Conservation (phyloP, 1,139 yeast genomes). For the Debaryomyces sp. region DNA sequence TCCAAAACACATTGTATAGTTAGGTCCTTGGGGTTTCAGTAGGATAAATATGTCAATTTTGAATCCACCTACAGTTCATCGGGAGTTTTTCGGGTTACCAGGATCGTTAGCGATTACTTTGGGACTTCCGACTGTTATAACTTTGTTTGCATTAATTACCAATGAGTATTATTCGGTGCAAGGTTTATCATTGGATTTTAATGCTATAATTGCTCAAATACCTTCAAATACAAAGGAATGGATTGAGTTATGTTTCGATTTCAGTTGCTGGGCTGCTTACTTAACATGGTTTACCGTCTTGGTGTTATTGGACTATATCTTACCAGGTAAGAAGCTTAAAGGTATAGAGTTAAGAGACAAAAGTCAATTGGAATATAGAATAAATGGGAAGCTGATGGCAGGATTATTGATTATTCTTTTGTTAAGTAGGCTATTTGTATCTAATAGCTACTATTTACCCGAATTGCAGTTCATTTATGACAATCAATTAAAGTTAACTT, state of each 20-base stretch:
- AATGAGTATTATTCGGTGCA: slow-evolving; percentile 57
- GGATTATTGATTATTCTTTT: slow-evolving; percentile 49
- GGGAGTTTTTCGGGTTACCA: slow-evolving; percentile 75
- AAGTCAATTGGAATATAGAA: slow-evolving; percentile 65
- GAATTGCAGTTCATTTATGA: slow-evolving; percentile 77
- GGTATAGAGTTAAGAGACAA: slow-evolving; percentile 84
- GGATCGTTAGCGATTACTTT: slow-evolving; percentile 73
- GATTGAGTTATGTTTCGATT: slow-evolving; percentile 34
- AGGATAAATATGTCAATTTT: slow-evolving; percentile 26
- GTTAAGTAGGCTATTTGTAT: slow-evolving; percentile 50
- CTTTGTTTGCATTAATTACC: slow-evolving; percentile 58
- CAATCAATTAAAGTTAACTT: slow-evolving; percentile 65
- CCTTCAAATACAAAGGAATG: slow-evolving; percentile 30
- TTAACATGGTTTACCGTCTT: slow-evolving; percentile 73
- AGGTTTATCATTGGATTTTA: slow-evolving; percentile 50
- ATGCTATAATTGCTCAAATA: slow-evolving; percentile 29
- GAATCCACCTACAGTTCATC: slow-evolving; percentile 71
- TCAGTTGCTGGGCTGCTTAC: slow-evolving; percentile 63
- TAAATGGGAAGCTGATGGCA: slow-evolving; percentile 73
- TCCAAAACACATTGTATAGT: no score
- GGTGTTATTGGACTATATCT: slow-evolving; percentile 60
- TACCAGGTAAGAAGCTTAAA: slow-evolving; percentile 70
- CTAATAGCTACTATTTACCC: slow-evolving; percentile 61
- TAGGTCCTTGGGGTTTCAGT: no score
- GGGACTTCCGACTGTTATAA: slow-evolving; percentile 66